These are phyloP conservation scores for Suillus hirtellus DNA, from an alignment of 768 basidiomycete species.

Conservation along the genomic window DNA sequence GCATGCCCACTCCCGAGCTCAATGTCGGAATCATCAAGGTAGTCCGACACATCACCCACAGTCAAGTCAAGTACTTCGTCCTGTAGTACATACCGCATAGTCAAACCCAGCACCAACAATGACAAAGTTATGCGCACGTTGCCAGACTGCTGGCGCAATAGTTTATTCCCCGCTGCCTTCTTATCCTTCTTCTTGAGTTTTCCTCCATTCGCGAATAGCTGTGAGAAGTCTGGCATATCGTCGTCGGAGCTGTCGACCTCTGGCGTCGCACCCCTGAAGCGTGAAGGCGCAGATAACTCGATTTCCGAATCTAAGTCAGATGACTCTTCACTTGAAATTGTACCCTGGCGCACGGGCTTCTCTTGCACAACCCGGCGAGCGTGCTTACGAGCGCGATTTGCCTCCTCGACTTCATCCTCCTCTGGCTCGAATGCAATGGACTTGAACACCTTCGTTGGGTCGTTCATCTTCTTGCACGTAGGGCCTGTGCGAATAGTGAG, in stretches of 20 bases:
- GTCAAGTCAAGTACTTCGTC: conserved; percentile 28
- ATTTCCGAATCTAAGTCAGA: conserved; percentile 15
- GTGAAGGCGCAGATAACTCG: conserved; percentile 5
- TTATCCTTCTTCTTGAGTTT: conserved; percentile 31
- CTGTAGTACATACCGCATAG: conserved; percentile 1
- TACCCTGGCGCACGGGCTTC: conserved; percentile 13
- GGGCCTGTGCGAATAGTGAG: conserved; percentile 46
- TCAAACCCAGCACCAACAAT: not conserved
- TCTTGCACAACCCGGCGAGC: conserved; percentile 14
- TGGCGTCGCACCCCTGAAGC: conserved; percentile 22
- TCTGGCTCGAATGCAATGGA: conserved; percentile 70
- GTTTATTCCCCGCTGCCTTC: conserved; percentile 5
- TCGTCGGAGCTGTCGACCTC: conserved; percentile 48
- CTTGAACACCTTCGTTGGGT: conserved; percentile 57
- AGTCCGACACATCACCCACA: conserved; percentile 31
- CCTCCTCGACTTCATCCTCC: conserved; percentile 51
- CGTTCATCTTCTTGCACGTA: conserved; percentile 66
- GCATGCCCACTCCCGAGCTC: conserved; percentile 15
- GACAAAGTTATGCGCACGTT: conserved; percentile 1
- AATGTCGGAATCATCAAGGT: conserved; percentile 28
- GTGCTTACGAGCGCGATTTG: conserved; percentile 36
- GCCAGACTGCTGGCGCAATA: not conserved
- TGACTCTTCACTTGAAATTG: conserved; percentile 1
- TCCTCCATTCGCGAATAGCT: conserved; percentile 35
- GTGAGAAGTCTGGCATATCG: conserved; percentile 50